Conservation (phyloP, 345 rosid species). For the Cardamine occulta region DNA sequence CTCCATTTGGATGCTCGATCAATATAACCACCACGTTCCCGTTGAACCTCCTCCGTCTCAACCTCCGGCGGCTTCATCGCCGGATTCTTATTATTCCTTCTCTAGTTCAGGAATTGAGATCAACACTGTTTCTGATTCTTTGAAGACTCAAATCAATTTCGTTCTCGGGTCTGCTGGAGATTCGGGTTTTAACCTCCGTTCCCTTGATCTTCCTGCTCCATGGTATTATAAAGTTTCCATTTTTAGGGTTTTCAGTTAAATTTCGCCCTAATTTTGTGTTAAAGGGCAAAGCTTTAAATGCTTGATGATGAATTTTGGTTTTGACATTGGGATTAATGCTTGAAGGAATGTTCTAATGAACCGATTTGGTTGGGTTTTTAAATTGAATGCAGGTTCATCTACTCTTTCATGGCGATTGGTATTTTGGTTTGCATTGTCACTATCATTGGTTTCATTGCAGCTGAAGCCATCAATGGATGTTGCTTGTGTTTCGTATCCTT, state of each 20-base stretch:
- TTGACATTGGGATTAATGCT: neutral
- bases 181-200: conserved; percentile 52
- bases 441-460: conserved; percentile 87
- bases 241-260: conserved; percentile 15
- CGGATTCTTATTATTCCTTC: conserved; percentile 26
- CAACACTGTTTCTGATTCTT: conserved; percentile 17
- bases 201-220: conserved; percentile 79
- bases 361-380: neutral
- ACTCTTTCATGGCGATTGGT: conserved; percentile 90
- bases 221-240: conserved; percentile 56
- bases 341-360: conserved; percentile 9
- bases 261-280: neutral
- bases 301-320: neutral
- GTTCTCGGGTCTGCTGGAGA: conserved; percentile 49
- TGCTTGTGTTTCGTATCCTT: conserved; percentile 99
- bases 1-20: conserved; percentile 90
- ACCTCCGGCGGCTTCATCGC: conserved; percentile 35
- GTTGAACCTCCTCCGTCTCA: conserved; percentile 38
- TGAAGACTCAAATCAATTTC: conserved; percentile 34
- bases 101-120: conserved; percentile 30
- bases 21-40: conserved; percentile 64
- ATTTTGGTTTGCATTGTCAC: conserved; percentile 68
- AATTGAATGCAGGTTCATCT: conserved; percentile 82
- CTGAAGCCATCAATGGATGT: conserved; percentile 81
- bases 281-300: conserved; percentile 16